phyloP scores from a whole-genome alignment of 2,329 filamentous ascomycete species.

The Penicillium aurantiogriseum region DNA sequence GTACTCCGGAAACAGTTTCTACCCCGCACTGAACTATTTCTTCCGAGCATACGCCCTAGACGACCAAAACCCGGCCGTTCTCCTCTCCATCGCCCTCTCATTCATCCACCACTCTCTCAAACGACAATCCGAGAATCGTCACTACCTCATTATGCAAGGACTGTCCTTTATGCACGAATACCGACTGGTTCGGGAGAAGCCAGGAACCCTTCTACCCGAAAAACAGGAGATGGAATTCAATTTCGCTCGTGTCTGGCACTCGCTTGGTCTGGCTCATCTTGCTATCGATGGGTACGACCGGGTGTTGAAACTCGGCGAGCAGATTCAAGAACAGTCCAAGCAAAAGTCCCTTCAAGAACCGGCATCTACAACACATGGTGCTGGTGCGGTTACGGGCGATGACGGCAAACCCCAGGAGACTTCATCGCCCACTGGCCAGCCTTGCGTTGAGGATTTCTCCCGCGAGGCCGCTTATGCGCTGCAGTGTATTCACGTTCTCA shows the following conservation, averaged over 20 bases:
- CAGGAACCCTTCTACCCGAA: conserved; percentile 45
- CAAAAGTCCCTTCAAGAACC: conserved; percentile 12
- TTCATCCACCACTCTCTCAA: conserved; percentile 91
- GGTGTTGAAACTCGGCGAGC: conserved; percentile 52
- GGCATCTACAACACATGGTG: conserved; percentile 46
- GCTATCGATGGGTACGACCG: conserved; percentile 70
- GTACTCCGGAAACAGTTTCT: conserved; percentile 78
- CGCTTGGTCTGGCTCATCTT: conserved; percentile 69
- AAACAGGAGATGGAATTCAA: conserved; percentile 81
- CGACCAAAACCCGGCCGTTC: conserved; percentile 72
- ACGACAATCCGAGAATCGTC: conserved; percentile 82
- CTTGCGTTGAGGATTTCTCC: conserved; percentile 57
- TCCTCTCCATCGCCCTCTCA: conserved; percentile 75
- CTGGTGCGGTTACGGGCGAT: conserved; percentile 27
- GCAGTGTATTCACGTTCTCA: conserved; percentile 64
- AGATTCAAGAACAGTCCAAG: conserved; percentile 41
- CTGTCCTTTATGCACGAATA: conserved; percentile 77
- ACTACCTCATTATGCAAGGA: conserved; percentile 82
- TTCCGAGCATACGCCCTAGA: conserved; percentile 72
- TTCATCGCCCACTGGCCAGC: conserved; percentile 7
- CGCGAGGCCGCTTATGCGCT: conserved; percentile 73
- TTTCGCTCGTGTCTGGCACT: conserved; percentile 71
- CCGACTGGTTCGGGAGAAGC: conserved; percentile 57
- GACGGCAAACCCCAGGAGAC: conserved; percentile 5
- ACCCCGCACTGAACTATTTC: conserved; percentile 83